Evolutionary conservation across 805 yeast genomes (phyloP), one percentile per base, ranked within the genome.

Genomic region (Metschnikowia lunata): DNA sequence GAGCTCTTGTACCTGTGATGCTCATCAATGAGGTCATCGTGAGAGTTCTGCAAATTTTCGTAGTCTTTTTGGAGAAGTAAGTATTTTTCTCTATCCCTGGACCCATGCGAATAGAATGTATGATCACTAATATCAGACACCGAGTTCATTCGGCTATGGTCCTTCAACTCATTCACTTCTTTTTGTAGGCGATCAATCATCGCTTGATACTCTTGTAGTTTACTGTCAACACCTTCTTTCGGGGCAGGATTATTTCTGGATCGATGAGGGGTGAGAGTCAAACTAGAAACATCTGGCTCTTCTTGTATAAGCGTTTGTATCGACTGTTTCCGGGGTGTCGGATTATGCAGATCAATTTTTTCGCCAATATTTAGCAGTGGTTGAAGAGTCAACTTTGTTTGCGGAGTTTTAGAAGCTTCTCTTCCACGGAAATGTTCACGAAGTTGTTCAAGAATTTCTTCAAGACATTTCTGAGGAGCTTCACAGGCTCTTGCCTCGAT

Each of bases 101-200:
- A 28, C 6, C 36, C 47, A 23, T 30, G 34, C 6, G 43, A 32
- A 15, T 28, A 34, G 7, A 29, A 41, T 3, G 47, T 40, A 11
- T 37, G 33, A 1, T 41, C 50, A 7, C 42, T 39, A 12, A 42
- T 12, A 26, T 51, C 55, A 6, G 51, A 40, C 0, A 39, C 14
- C 7, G 56, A 51, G 6, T 44, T 43, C 26, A 30, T 28, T 8
- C 50, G 44, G 36, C 50, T 51, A 14, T 41, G 38, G 12, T 51
- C 56, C 33, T 57, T 60, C 38, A 65, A 56, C 3, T 59, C 61
- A 36, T 60, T 57, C 7, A 67, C 65, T 39, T 67, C 71, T 12
- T 47, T 45, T 43, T 65, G 69, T 8, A 67, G 54, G 13, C 51
- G 48, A 39, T 64, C 66, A 13, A 67, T 65, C 26, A 58, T 50